Evolutionary conservation across 2,329 filamentous ascomycete species (phyloP).

Genomic region (Nemania diffusa): DNA sequence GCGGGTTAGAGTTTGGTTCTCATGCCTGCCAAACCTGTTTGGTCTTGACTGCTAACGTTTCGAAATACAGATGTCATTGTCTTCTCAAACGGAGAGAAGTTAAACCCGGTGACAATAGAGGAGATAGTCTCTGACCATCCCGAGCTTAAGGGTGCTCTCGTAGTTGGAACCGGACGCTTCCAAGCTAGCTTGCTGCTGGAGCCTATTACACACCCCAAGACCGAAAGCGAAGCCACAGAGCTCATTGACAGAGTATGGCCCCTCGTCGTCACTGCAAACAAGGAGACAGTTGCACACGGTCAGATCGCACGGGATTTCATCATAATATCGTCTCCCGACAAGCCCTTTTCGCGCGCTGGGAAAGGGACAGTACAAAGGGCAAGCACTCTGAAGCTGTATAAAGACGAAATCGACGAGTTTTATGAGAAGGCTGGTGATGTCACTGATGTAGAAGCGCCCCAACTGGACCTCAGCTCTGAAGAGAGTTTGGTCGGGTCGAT

Average conservation of each 20-base stretch:
- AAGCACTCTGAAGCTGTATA: constrained; percentile 54
- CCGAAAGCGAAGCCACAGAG: constrained; percentile 42
- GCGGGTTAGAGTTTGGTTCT: not conserved
- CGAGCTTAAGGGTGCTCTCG: constrained; percentile 54
- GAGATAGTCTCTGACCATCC: constrained; percentile 53
- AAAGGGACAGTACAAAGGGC: constrained; percentile 61
- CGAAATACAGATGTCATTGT: constrained; percentile 55
- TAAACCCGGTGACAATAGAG: constrained; percentile 61
- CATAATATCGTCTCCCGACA: constrained; percentile 51
- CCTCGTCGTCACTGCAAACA: constrained; percentile 55
- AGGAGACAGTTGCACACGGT: constrained; percentile 57
- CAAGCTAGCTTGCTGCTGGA: constrained; percentile 62
- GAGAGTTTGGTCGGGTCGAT: constrained; percentile 48
- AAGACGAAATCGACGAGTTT: constrained; percentile 55
- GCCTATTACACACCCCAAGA: constrained; percentile 48
- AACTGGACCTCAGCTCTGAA: constrained; percentile 47
- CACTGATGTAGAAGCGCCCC: constrained; percentile 38
- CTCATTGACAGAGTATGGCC: constrained; percentile 59
- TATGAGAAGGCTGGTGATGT: constrained; percentile 48
- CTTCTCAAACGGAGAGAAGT: constrained; percentile 62
- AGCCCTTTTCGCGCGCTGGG: constrained; percentile 56
- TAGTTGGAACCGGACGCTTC: constrained; percentile 59
- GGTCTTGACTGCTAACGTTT: constrained; percentile 2
- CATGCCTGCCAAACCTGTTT: not conserved
- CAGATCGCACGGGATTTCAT: constrained; percentile 56